Percentiles rank a stretch among this genome's conserved stretches.
These are phyloP conservation scores for Achlya hypogyna DNA, from an alignment of 352 stramenopile genomes.

Conservation along the genomic window DNA sequence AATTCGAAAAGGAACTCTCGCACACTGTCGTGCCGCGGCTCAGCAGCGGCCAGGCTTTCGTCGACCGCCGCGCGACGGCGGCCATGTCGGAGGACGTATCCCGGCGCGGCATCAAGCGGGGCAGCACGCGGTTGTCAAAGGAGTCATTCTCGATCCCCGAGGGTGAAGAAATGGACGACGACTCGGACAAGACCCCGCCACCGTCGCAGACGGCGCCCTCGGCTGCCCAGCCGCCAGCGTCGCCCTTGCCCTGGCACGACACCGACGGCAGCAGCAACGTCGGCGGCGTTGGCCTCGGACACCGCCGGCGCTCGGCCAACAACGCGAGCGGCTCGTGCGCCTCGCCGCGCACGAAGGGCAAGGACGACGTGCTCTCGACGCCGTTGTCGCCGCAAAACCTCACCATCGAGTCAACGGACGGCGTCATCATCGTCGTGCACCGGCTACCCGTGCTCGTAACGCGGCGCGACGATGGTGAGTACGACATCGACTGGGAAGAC, in stretches of 20 bases:
- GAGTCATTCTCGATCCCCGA: conserved; percentile 25
- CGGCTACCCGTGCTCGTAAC: conserved; percentile 92
- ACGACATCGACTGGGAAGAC: conserved; percentile 81
- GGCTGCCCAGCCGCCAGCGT: not conserved
- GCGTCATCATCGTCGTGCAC: conserved; percentile 94
- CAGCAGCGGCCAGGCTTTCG: conserved; percentile 77
- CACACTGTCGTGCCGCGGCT: conserved; percentile 46
- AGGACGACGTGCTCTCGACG: not conserved
- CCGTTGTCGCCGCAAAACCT: conserved; percentile 52
- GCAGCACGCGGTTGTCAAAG: not conserved
- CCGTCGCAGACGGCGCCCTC: not conserved
- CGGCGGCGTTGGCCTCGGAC: conserved; percentile 10
- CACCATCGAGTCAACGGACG: conserved; percentile 89
- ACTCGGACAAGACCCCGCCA: conserved; percentile 17
- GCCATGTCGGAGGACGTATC: not conserved
- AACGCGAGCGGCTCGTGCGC: conserved; percentile 2
- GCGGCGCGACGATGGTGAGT: conserved; percentile 49
- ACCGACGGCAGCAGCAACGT: not conserved
- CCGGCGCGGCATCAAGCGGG: conserved; percentile 7
- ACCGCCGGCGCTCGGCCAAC: conserved; percentile 9
- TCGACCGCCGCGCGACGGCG: conserved; percentile 44
- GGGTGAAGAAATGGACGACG: conserved; percentile 19
- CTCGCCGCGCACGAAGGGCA: not conserved
- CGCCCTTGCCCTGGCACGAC: not conserved
- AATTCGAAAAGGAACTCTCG: not conserved